Evolutionary conservation across 1,284 basidiomycete genomes (phyloP).

Genomic region (Malassezia pachydermatis): DNA sequence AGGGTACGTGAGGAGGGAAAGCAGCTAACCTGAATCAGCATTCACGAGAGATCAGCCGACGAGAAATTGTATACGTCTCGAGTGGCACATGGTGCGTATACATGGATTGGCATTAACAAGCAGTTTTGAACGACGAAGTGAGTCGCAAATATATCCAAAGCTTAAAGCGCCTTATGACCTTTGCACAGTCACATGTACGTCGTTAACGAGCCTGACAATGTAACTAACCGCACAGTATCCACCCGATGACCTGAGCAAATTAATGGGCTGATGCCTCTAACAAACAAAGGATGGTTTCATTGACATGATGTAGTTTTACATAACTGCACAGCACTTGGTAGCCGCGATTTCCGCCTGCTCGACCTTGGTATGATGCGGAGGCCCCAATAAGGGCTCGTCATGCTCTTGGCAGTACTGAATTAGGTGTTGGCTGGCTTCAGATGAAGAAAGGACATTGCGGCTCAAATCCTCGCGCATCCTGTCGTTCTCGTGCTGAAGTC

Average conservation of each 20-base stretch:
- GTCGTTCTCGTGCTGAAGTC: not conserved
- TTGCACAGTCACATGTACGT: conserved; percentile 28
- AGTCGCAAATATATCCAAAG: conserved; percentile 98
- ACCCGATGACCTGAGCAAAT: conserved; percentile 14
- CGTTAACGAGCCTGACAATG: not conserved
- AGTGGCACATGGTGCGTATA: conserved; percentile 62
- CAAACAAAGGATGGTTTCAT: not conserved
- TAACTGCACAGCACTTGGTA: not conserved
- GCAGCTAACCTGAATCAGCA: conserved; percentile 54
- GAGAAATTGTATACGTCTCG: conserved; percentile 95
- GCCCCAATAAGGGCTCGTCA: conserved; percentile 1
- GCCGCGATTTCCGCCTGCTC: not conserved
- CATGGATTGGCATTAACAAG: not conserved
- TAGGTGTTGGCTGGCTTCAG: conserved; percentile 6
- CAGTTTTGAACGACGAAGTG: conserved; percentile 92
- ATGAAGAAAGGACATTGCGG: not conserved
- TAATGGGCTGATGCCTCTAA: conserved; percentile 11
- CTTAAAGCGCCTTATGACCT: conserved; percentile 62
- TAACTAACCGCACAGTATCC: conserved; percentile 10
- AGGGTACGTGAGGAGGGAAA: conserved; percentile 57
- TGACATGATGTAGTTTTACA: not conserved
- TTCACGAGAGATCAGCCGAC: conserved; percentile 90
- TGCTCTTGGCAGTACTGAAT: conserved; percentile 4
- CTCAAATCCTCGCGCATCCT: not conserved
- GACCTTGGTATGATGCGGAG: not conserved